phyloP scores from a whole-genome alignment of 2,329 filamentous ascomycete species.

The Paecilomyces variotii region DNA sequence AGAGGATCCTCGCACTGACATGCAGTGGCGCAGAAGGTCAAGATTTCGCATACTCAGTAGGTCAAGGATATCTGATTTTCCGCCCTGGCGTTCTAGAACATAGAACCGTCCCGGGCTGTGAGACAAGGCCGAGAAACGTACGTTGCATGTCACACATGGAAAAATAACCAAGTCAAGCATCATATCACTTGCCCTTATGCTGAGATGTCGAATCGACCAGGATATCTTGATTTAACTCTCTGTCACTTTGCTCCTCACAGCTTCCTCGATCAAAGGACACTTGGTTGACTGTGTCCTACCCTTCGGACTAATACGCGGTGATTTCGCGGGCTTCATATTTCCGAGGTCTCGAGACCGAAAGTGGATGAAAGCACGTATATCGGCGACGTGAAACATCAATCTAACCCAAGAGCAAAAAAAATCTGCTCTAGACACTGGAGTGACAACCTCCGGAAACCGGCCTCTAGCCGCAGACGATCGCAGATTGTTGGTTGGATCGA shows the following conservation, averaged over 20 bases:
- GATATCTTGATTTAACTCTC: background rate
- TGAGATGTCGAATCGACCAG: background rate
- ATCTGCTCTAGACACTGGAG: background rate
- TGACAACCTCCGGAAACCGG: background rate
- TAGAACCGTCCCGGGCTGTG: background rate
- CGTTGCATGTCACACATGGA: background rate
- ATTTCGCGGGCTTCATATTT: background rate
- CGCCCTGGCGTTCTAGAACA: background rate
- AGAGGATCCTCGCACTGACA: background rate
- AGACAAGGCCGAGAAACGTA: background rate
- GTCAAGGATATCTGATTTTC: background rate
- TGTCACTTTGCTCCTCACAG: background rate
- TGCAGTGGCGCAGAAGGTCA: background rate
- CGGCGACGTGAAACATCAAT: background rate
- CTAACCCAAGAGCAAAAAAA: background rate
- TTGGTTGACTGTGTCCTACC: background rate
- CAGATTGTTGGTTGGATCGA: background rate
- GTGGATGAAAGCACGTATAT: background rate
- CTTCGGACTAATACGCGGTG: background rate
- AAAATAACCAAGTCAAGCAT: background rate
- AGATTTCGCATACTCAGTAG: background rate
- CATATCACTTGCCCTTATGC: background rate
- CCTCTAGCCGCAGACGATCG: background rate
- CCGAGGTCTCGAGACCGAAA: background rate
- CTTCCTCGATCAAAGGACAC: background rate